phyloP scores from a whole-genome alignment of 352 stramenopile species.

The Phytophthora sojae region DNA sequence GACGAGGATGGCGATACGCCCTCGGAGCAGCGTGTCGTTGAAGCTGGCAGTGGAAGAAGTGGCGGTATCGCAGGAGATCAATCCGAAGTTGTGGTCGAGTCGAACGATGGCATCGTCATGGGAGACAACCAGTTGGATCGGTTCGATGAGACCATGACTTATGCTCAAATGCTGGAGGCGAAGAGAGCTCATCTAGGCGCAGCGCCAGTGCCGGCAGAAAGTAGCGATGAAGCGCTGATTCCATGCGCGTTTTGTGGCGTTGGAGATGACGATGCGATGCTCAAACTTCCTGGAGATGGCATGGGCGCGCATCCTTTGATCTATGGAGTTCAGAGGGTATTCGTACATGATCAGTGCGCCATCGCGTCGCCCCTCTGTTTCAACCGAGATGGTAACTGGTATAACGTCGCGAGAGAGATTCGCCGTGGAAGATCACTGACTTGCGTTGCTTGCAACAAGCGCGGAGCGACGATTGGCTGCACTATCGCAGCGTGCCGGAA shows the following conservation, averaged over 20 bases:
- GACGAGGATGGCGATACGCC: constrained; percentile 20
- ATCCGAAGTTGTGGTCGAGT: constrained; percentile 75
- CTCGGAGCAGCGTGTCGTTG: constrained; percentile 4
- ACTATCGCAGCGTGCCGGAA: constrained; percentile 65
- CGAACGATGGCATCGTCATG: constrained; percentile 86
- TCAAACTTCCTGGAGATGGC: constrained; percentile 80
- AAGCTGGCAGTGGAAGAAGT: constrained; percentile 15
- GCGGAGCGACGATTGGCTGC: constrained; percentile 82
- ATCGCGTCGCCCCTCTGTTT: constrained; percentile 88
- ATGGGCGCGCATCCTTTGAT: constrained; percentile 82
- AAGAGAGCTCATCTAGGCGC: constrained; percentile 54
- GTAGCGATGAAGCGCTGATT: constrained; percentile 58
- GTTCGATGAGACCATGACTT: constrained; percentile 76
- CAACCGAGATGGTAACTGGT: constrained; percentile 79
- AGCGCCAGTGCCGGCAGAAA: constrained; percentile 33
- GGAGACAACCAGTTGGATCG: constrained; percentile 82
- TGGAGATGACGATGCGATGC: constrained; percentile 71
- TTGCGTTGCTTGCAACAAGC: constrained; percentile 75
- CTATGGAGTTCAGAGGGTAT: constrained; percentile 71
- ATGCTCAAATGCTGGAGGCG: constrained; percentile 65
- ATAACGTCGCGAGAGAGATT: constrained; percentile 87
- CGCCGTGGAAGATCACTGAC: constrained; percentile 72
- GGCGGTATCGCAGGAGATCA: constrained; percentile 26
- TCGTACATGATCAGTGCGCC: constrained; percentile 88
- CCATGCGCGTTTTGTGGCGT: constrained; percentile 82